These are phyloP conservation scores for Ochromonas danica DNA, from an alignment of 108 stramenopile species.

Conservation along the genomic window DNA sequence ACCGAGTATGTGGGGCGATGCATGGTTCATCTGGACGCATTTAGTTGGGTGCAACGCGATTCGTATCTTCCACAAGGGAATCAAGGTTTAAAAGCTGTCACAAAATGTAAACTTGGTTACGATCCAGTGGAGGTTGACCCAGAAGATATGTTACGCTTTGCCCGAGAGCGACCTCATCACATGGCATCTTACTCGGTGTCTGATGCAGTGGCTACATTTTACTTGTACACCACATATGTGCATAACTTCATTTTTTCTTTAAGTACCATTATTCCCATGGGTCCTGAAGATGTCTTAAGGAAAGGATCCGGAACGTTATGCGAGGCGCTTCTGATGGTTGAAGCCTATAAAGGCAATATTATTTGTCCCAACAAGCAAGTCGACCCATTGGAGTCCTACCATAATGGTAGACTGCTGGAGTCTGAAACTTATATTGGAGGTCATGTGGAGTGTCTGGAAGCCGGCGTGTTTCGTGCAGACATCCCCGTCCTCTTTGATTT, in stretches of 20 bases:
- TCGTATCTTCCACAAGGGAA: constrained; percentile 94
- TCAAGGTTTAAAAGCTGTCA: constrained; percentile 97
- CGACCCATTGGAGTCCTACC: constrained; percentile 77
- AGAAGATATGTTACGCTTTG: constrained; percentile 95
- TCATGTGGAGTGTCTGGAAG: constrained; percentile 96
- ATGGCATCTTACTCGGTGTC: constrained; percentile 99
- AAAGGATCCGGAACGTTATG: constrained; percentile 88
- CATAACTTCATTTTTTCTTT: constrained; percentile 97
- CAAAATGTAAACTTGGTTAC: constrained; percentile 95
- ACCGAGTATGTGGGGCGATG: constrained; percentile 72
- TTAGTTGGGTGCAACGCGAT: constrained; percentile 97
- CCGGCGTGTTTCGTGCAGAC: constrained; percentile 96
- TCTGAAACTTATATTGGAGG: constrained; percentile 99
- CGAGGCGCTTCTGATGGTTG: constrained; percentile 94
- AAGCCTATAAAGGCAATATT: constrained; percentile 82
- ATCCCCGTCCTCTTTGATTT: constrained; percentile 87
- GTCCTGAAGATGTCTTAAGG: constrained; percentile 93
- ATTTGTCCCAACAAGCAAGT: constrained; percentile 97
- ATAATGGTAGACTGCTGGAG: constrained; percentile 89
- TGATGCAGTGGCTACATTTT: constrained; percentile 98
- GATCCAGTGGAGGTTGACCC: constrained; percentile 99
- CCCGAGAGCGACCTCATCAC: constrained; percentile 78
- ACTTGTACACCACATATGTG: constrained; percentile 94
- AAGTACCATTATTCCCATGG: constrained; percentile 98
- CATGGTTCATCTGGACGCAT: constrained; percentile 91